Conservation (phyloP, 2,329 filamentous ascomycete genomes). For the Colletotrichum liaoningense region DNA sequence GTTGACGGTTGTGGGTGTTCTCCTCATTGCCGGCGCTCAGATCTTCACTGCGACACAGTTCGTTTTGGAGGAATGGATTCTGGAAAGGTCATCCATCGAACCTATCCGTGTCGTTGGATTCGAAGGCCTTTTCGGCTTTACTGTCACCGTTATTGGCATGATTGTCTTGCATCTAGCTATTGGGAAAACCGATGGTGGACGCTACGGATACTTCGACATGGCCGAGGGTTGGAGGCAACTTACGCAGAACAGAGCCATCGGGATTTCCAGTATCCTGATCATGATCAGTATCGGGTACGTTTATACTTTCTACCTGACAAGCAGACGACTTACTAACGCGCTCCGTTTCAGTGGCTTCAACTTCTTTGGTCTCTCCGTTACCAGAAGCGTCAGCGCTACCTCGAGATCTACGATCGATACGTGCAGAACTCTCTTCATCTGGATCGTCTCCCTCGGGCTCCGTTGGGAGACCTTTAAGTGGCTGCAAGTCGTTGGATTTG, state of each 20-base stretch:
- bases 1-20: slow-evolving; percentile 82
- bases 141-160: slow-evolving; percentile 83
- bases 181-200: slow-evolving; percentile 79
- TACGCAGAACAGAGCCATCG: slow-evolving; percentile 75
- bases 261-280: slow-evolving; percentile 84
- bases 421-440: slow-evolving; percentile 97
- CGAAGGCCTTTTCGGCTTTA: slow-evolving; percentile 94
- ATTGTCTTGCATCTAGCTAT: slow-evolving; percentile 81
- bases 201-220: slow-evolving; percentile 89
- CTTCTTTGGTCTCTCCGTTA: slow-evolving; percentile 97
- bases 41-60: slow-evolving; percentile 98
- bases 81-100: slow-evolving; percentile 74
- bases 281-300: slow-evolving; percentile 97
- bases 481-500: slow-evolving; percentile 92
- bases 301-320: not conserved
- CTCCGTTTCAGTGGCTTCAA: slow-evolving; percentile 83
- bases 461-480: slow-evolving; percentile 99
- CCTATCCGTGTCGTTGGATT: slow-evolving; percentile 94
- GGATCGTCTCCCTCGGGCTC: slow-evolving; percentile 91
- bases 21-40: slow-evolving; percentile 93
- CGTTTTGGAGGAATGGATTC: slow-evolving; percentile 93
- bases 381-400: slow-evolving; percentile 88
- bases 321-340: slow-evolving; percentile 29
- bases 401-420: slow-evolving; percentile 97
- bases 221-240: slow-evolving; percentile 87